phyloP scores from a whole-genome alignment of 352 stramenopile genomes.

The Thraustochytrium striatum region DNA sequence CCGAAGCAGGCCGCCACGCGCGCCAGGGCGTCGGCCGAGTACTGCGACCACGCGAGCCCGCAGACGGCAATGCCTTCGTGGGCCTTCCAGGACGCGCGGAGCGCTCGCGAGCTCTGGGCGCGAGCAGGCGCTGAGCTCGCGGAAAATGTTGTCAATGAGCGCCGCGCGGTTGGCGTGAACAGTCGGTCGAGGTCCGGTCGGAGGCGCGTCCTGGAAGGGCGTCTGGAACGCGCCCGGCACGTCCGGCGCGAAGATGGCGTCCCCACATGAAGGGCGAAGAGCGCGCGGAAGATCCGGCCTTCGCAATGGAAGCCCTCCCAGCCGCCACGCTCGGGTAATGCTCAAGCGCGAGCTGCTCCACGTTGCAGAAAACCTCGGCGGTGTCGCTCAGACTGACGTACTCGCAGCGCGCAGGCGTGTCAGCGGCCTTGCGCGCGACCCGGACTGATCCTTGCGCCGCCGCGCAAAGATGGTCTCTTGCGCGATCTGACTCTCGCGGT shows the following conservation, averaged over 20 bases:
- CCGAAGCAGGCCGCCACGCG: constrained; percentile 9
- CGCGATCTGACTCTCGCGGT: neutral
- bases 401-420: neutral
- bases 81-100: neutral
- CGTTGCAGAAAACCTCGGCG: constrained; percentile 1
- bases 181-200: constrained; percentile 52
- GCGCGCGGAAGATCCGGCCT: constrained; percentile 63
- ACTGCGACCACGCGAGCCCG: constrained; percentile 4
- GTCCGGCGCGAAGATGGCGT: constrained; percentile 67
- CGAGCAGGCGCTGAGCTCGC: neutral
- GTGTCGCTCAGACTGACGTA: constrained; percentile 23
- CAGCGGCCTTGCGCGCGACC: neutral
- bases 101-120: neutral
- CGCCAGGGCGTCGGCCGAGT: neutral
- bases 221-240: constrained; percentile 77
- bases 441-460: no score
- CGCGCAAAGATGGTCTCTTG: constrained; percentile 10
- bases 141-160: neutral
- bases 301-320: constrained; percentile 81
- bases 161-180: constrained; percentile 14
- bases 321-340: constrained; percentile 53
- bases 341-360: constrained; percentile 33
- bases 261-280: constrained; percentile 80
- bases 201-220: constrained; percentile 66
- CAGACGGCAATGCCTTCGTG: constrained; percentile 29